phyloP scores from a whole-genome alignment of 495 filamentous ascomycete species.

The Lepidopterella palustris region DNA sequence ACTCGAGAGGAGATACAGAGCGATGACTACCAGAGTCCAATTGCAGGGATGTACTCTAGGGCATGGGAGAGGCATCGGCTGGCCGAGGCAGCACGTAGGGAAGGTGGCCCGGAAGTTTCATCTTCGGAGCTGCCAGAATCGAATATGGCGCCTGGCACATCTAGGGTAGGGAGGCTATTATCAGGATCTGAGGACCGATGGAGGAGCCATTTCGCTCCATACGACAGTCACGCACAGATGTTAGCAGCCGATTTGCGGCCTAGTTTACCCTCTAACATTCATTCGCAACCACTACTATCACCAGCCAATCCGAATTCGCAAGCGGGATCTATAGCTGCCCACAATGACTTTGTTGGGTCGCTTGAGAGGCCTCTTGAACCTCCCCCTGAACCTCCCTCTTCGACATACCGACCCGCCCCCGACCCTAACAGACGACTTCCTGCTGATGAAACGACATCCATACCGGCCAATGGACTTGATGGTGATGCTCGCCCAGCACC shows the following conservation, averaged over 20 bases:
- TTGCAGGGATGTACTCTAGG: slow-evolving; percentile 36
- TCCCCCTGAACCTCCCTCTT: too few species aligned
- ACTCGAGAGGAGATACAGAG: slow-evolving; percentile 38
- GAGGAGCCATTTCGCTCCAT: too few species aligned
- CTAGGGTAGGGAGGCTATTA: too few species aligned
- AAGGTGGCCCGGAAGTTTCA: background rate
- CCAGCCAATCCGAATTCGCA: too few species aligned
- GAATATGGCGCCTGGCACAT: background rate
- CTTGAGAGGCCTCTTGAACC: too few species aligned
- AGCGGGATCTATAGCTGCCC: too few species aligned
- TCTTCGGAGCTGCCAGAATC: background rate
- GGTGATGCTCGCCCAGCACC: slow-evolving; percentile 43
- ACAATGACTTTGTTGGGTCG: too few species aligned
- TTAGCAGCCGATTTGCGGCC: too few species aligned
- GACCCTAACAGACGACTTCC: background rate
- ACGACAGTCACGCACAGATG: too few species aligned
- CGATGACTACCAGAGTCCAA: slow-evolving; percentile 39
- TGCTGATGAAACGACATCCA: background rate
- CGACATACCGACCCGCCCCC: background rate
- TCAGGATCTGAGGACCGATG: too few species aligned
- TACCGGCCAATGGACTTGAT: slow-evolving; percentile 24
- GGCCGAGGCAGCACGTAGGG: slow-evolving; percentile 31
- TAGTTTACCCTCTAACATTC: too few species aligned
- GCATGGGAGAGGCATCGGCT: slow-evolving; percentile 32
- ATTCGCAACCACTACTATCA: too few species aligned